Evolutionary conservation across 805 yeast genomes (phyloP).

Genomic region (Nadsonia fulvescens): DNA sequence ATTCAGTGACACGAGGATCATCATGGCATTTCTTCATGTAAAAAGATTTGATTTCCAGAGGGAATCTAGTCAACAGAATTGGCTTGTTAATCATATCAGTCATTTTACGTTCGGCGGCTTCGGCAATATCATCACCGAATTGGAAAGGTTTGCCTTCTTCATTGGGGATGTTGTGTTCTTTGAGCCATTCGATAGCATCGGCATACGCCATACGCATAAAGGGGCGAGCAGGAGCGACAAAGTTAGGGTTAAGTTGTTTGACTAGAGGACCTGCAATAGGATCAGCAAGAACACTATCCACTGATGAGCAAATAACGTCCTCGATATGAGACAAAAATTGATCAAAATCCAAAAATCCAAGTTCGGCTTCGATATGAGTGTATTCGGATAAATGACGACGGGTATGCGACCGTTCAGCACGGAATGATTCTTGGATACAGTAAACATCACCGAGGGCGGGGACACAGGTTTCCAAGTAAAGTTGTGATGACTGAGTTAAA

Average conservation of each 20-base stretch:
- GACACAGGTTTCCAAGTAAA: conserved; percentile 88
- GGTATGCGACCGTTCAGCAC: conserved; percentile 98
- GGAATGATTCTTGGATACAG: conserved; percentile 95
- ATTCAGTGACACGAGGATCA: conserved; percentile 90
- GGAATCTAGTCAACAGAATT: conserved; percentile 83
- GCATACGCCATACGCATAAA: conserved; percentile 83
- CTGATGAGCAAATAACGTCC: conserved; percentile 46
- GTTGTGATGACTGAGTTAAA: conserved; percentile 91
- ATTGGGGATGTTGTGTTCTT: conserved; percentile 84
- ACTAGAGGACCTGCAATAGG: conserved; percentile 84
- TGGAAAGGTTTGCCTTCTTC: conserved; percentile 87
- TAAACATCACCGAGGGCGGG: conserved; percentile 95
- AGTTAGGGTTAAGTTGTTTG: conserved; percentile 82
- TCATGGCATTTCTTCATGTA: conserved; percentile 89
- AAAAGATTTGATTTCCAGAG: conserved; percentile 91
- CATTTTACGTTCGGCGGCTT: conserved; percentile 98
- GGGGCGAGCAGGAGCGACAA: conserved; percentile 66
- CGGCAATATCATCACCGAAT: conserved; percentile 98
- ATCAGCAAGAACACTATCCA: conserved; percentile 67
- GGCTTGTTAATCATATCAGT: conserved; percentile 89
- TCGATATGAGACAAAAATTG: conserved; percentile 78
- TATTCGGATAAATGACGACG: conserved; percentile 95
- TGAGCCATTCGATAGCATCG: conserved; percentile 88
- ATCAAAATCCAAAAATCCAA: conserved; percentile 74
- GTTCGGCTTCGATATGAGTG: conserved; percentile 92